Evolutionary conservation across 1,284 basidiomycete species (phyloP).

Genomic region (Cryptococcus sp.): DNA sequence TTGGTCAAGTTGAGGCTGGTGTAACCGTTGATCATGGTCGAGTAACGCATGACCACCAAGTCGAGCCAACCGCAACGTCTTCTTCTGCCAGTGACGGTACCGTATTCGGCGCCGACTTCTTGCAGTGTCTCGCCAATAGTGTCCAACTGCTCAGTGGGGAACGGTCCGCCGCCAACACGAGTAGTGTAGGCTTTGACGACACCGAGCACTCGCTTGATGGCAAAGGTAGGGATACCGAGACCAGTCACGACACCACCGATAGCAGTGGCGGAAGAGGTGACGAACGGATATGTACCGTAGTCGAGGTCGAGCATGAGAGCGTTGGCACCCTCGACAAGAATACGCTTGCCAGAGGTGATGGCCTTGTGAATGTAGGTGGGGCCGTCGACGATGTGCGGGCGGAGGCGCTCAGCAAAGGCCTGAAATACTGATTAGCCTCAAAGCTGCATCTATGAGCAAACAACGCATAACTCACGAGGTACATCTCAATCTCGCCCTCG

Average conservation of each 20-base stretch:
- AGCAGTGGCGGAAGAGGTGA: constrained; percentile 89
- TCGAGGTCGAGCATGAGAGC: constrained; percentile 98
- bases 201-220: constrained; percentile 81
- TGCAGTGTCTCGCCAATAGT: constrained; percentile 84
- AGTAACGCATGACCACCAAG: constrained; percentile 91
- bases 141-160: constrained; percentile 93
- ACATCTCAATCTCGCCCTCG: constrained; percentile 90
- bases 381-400: constrained; percentile 82
- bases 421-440: constrained; percentile 38
- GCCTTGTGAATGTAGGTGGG: constrained; percentile 82
- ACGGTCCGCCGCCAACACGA: constrained; percentile 93
- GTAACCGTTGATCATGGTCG: constrained; percentile 93
- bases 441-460: too few relatives aligned
- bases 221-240: constrained; percentile 86
- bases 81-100: constrained; percentile 86
- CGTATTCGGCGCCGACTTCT: constrained; percentile 90
- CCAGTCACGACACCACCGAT: constrained; percentile 95
- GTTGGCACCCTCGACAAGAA: constrained; percentile 96
- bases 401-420: constrained; percentile 80
- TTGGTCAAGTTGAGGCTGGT: constrained; percentile 93
- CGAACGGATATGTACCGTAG: constrained; percentile 96
- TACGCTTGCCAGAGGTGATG: constrained; percentile 69
- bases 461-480: constrained; percentile 64
- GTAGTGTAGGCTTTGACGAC: constrained; percentile 98
- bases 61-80: constrained; percentile 98